Conservation (phyloP, 1,139 yeast genomes). For the Nakaseomyces nivariensis region DNA sequence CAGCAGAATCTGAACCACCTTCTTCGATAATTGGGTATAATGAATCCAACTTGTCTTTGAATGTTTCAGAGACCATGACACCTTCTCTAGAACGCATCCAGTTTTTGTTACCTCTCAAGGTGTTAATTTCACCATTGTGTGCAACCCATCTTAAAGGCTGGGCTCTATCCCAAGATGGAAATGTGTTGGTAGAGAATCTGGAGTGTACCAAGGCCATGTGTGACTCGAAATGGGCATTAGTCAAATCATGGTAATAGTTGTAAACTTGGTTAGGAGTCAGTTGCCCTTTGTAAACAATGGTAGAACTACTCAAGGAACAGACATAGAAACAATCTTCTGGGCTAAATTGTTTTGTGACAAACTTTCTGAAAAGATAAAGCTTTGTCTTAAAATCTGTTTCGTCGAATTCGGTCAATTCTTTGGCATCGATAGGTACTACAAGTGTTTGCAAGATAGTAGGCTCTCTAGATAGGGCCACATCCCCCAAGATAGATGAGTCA, state of each 20-base stretch:
- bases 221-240: conserved; percentile 85
- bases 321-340: conserved; percentile 96
- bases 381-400: conserved; percentile 71
- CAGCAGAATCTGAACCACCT: conserved; percentile 99
- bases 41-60: conserved; percentile 86
- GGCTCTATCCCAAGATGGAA: conserved; percentile 99
- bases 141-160: conserved; percentile 97
- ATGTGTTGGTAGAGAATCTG: conserved; percentile 93
- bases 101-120: conserved; percentile 93
- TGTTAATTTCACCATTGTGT: conserved; percentile 97
- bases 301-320: conserved; percentile 80
- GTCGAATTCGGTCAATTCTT: conserved; percentile 43
- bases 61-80: conserved; percentile 76
- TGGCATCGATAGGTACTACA: conserved; percentile 54
- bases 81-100: conserved; percentile 99
- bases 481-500: conserved; percentile 86
- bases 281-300: conserved; percentile 96
- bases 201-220: conserved; percentile 96
- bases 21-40: conserved; percentile 93
- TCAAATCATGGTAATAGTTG: conserved; percentile 86
- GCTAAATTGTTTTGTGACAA: conserved; percentile 82
- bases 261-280: conserved; percentile 94
- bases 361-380: conserved; percentile 79
- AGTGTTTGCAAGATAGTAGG: conserved; percentile 86
- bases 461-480: conserved; percentile 89